Percentiles rank a stretch among this genome's conserved stretches.
phyloP scores from a whole-genome alignment of 176 grass and related monocot genomes.

The Hordeum vulgare region DNA sequence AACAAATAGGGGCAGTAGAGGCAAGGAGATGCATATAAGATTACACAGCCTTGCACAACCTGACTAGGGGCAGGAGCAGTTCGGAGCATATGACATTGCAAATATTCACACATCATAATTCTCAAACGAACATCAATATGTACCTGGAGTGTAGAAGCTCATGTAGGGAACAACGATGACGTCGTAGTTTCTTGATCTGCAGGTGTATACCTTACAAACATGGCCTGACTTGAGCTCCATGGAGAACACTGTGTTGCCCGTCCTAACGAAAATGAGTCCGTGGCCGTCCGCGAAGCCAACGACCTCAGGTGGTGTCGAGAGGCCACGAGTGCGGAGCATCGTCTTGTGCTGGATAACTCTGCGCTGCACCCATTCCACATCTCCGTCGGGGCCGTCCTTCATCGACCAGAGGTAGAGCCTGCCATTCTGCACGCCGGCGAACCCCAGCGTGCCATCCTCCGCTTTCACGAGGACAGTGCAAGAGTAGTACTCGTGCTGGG shows the following conservation, averaged over 20 bases:
- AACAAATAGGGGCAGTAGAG: neutral
- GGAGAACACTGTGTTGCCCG: neutral
- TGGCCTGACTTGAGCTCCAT: neutral
- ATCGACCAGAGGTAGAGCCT: constrained; percentile 12
- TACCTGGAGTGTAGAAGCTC: constrained; percentile 31
- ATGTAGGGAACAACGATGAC: neutral
- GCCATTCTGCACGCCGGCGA: constrained; percentile 4
- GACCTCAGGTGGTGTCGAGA: neutral
- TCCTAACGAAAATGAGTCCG: neutral
- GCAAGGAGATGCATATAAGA: neutral
- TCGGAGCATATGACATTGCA: neutral
- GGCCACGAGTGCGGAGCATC: neutral
- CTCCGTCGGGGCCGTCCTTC: neutral
- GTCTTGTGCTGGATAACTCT: constrained; percentile 20
- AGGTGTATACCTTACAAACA: neutral
- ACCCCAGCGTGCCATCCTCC: constrained; percentile 5
- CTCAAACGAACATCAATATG: neutral
- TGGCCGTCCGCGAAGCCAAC: constrained; percentile 9
- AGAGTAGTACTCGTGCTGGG: neutral
- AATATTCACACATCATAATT: neutral
- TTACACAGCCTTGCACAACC: neutral
- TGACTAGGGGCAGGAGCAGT: neutral
- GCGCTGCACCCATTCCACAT: neutral
- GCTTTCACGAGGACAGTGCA: neutral
- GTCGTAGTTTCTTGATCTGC: constrained; percentile 7